Evolutionary conservation across 2,329 filamentous ascomycete species (phyloP), one percentile per base, ranked within the genome.

Genomic region (Diaporthe aspalathi): DNA sequence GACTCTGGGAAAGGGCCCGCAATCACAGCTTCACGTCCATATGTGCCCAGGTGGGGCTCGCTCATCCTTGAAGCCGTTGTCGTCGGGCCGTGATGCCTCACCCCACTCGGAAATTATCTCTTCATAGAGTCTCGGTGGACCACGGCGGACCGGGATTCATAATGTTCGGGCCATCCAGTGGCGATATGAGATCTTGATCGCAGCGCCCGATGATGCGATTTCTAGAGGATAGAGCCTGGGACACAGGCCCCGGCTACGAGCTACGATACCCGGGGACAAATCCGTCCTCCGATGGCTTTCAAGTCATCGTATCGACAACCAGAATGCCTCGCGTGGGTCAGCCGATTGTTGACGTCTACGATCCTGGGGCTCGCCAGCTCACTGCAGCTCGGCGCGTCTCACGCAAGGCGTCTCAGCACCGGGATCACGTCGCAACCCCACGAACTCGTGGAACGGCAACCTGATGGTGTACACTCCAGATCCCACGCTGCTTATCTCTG

Each of bases 301-400:
- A 38, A 5, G 9, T 38, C 47, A 16, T 50, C 60, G 20, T 24
- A 45, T 45, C 45, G 45, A 65, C n/a, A 65, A 2, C 45, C 45
- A 27, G 43, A 22, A 27, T 12, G 5, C 45, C 20, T 49, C 40
- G 24, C 29, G 22, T n/a, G 35, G 14, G 20, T 35, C 45, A 65
- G 45, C 45, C n/a, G 29, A 65, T 4, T 27, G 22, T n/a, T 65
- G 60, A 65, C 14, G 20, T 50, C 60, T 24, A 38, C 29, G 29
- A 38, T 50, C 17, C n/a, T 65, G 29, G 50, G 43, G 43, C 45
- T 38, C 16, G n/a, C 45, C 45, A 35, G 12, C 14, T 20, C 14
- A 27, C 60, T 38, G 60, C n/a, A 50, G 45, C 60, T 65, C 29
- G 60, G 43, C 29, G 60, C 60, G 60, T 65, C 60, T 65, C 60